Conservation (phyloP, 192 early-diverging fungal genomes). For the Backusella liffmaniae region DNA sequence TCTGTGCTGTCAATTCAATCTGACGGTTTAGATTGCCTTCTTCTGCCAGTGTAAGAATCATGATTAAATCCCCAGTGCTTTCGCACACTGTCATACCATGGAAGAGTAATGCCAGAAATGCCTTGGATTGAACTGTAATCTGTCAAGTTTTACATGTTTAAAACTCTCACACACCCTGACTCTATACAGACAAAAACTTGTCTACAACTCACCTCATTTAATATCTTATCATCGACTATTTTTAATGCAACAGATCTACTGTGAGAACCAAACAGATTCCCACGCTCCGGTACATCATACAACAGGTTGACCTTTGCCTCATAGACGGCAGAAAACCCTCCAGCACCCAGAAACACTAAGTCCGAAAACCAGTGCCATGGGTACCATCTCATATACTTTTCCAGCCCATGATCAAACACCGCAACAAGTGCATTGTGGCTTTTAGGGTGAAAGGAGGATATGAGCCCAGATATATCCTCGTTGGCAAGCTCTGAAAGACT, state of each 20-base stretch:
- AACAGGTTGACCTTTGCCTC: conserved; percentile 19
- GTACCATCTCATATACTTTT: conserved; percentile 33
- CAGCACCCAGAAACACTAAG: conserved; percentile 27
- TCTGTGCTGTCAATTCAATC: conserved; percentile 16
- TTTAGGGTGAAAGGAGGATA: conserved; percentile 23
- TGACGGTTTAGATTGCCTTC: conserved; percentile 25
- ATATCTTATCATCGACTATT: conserved; percentile 32
- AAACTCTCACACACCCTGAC: no score
- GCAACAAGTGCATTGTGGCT: conserved; percentile 11
- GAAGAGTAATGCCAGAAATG: conserved; percentile 31
- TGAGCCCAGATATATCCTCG: conserved; percentile 2
- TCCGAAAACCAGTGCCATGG: conserved; percentile 29
- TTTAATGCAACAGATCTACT: conserved; percentile 23
- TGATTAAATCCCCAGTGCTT: conserved; percentile 32
- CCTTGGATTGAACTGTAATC: conserved; percentile 32
- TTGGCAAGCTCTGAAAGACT: conserved; percentile 15
- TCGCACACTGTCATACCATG: conserved; percentile 33
- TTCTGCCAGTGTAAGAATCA: conserved; percentile 30
- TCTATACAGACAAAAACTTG: no score
- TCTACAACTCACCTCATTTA: conserved; percentile 23
- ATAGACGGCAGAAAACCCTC: conserved; percentile 32
- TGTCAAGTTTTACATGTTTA: not conserved
- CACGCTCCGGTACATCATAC: conserved; percentile 17
- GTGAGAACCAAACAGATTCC: not conserved
- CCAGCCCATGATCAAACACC: conserved; percentile 25